A percentile compares a stretch with the other conserved stretches of the same genome.
These are phyloP conservation scores for Suhomyces pyralidae DNA, from an alignment of 805 yeast genomes.

Conservation along the genomic window DNA sequence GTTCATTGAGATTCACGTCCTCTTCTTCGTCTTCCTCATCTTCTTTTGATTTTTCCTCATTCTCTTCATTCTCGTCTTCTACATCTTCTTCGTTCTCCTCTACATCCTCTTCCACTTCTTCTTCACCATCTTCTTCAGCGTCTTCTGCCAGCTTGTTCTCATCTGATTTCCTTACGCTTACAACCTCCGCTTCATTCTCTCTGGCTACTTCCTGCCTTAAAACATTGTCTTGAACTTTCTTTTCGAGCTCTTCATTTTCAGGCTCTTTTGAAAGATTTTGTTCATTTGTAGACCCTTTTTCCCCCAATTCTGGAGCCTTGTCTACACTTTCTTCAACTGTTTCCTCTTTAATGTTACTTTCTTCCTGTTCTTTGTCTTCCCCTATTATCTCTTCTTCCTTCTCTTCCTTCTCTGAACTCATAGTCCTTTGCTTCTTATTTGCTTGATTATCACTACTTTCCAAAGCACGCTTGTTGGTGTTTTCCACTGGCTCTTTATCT, in stretches of 20 bases:
- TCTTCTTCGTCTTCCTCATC: constrained; percentile 9
- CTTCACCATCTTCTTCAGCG: constrained; percentile 13
- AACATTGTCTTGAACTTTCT: not conserved
- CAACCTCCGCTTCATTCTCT: constrained; percentile 12
- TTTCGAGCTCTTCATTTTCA: not conserved
- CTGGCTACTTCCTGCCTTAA: constrained; percentile 20
- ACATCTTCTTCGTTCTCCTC: constrained; percentile 9
- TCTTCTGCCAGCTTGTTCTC: constrained; percentile 30
- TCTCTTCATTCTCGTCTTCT: constrained; percentile 2
- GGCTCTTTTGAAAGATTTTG: not conserved
- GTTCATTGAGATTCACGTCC: constrained; percentile 30
- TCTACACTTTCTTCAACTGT: constrained; percentile 1
- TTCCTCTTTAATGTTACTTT: constrained; percentile 3
- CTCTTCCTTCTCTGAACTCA: not conserved
- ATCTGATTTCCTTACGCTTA: not conserved
- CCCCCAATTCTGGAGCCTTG: constrained; percentile 27
- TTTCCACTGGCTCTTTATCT: not conserved
- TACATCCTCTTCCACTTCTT: constrained; percentile 10
- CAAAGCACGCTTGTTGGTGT: not conserved
- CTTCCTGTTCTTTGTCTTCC: not conserved
- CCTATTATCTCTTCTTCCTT: constrained; percentile 8
- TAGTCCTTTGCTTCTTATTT: not conserved
- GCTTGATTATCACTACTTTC: not conserved
- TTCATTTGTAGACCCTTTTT: constrained; percentile 45
- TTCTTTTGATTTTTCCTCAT: constrained; percentile 3